These are phyloP conservation scores for Arctium minus DNA, from an alignment of 129 eudicot species.

Conservation along the genomic window DNA sequence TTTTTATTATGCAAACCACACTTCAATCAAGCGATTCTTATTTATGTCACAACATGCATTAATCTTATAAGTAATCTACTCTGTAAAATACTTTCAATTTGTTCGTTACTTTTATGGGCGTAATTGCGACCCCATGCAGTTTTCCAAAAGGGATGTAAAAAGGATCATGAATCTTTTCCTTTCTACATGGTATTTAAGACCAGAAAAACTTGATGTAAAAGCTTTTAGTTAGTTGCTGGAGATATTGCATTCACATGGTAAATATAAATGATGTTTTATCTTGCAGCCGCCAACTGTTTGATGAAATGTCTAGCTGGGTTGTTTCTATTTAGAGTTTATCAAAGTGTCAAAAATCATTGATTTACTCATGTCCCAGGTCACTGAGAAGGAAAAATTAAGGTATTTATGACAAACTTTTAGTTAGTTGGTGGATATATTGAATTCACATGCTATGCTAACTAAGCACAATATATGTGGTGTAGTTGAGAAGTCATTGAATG, in stretches of 20 bases:
- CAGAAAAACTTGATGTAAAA: background rate
- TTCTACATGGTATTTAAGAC: background rate
- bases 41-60: slow-evolving; percentile 2
- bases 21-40: background rate
- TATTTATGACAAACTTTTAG: slow-evolving; percentile 22
- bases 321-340: background rate
- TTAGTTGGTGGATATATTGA: slow-evolving; percentile 36
- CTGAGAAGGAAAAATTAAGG: background rate
- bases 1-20: background rate
- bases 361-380: background rate
- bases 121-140: background rate
- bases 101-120: background rate
- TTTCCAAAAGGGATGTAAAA: background rate
- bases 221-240: background rate
- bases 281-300: background rate
- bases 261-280: background rate
- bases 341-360: background rate
- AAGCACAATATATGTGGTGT: slow-evolving; percentile 29
- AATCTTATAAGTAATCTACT: background rate
- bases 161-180: background rate
- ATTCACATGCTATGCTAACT: slow-evolving; percentile 37
- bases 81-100: background rate
- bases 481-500: slow-evolving; percentile 69
- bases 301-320: slow-evolving; percentile 3
- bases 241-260: background rate